Evolutionary conservation across 441 rosid species (phyloP).

Genomic region (Euphorbia corollata): DNA sequence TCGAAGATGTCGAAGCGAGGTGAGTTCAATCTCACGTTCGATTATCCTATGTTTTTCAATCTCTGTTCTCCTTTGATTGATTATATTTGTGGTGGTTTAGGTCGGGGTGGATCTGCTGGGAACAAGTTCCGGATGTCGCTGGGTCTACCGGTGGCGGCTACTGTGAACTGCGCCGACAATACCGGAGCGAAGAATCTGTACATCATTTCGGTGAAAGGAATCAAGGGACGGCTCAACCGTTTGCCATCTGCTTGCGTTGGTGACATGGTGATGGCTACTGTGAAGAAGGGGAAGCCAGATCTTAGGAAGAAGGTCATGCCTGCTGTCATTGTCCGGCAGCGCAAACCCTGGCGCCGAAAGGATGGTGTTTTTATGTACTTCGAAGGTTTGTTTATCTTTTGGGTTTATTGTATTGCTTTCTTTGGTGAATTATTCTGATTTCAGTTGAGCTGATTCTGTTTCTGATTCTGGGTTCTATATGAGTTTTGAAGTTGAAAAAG

Average conservation of each 20-base stretch:
- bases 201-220: conserved; percentile 72
- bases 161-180: conserved; percentile 84
- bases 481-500: neutral
- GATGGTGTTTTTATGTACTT: conserved; percentile 84
- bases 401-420: neutral
- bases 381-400: conserved; percentile 37
- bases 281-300: conserved; percentile 68
- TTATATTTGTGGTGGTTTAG: conserved; percentile 18
- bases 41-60: neutral
- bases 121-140: conserved; percentile 83
- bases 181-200: conserved; percentile 81
- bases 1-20: conserved; percentile 80
- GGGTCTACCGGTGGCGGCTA: conserved; percentile 89
- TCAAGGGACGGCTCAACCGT: conserved; percentile 64
- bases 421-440: neutral
- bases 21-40: conserved; percentile 4
- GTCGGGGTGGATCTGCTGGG: conserved; percentile 78
- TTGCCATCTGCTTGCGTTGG: conserved; percentile 71
- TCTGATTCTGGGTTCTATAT: neutral
- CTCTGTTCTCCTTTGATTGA: neutral
- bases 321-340: conserved; percentile 66
- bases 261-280: conserved; percentile 83
- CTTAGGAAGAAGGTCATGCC: conserved; percentile 72
- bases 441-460: neutral
- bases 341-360: conserved; percentile 86